Evolutionary conservation across 1,284 basidiomycete genomes (phyloP).

Genomic region (Naganishia sp.): DNA sequence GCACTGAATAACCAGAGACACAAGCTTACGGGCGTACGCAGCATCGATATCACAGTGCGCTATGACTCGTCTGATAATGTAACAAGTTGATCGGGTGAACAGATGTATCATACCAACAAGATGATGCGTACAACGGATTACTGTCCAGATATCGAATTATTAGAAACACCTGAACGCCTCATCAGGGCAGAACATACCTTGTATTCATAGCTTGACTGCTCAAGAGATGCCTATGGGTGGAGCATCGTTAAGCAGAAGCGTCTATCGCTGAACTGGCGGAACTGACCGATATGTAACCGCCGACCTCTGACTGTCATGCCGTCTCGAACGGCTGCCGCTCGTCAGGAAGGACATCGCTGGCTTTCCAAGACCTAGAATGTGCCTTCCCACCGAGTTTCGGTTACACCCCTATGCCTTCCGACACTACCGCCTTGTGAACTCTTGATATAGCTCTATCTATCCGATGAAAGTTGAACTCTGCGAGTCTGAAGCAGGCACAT

Average conservation of each 20-base stretch:
- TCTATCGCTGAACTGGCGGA: neutral
- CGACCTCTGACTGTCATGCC: neutral
- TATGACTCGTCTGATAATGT: slow-evolving; percentile 58
- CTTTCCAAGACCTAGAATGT: too few relatives aligned
- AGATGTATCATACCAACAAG: too few relatives aligned
- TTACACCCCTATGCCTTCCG: too few relatives aligned
- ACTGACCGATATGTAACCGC: slow-evolving; percentile 20
- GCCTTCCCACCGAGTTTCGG: too few relatives aligned
- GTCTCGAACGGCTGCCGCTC: slow-evolving; percentile 3
- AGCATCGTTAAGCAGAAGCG: too few relatives aligned
- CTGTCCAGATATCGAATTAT: slow-evolving; percentile 25
- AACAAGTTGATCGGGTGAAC: neutral
- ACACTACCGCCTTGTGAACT: neutral
- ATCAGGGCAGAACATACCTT: slow-evolving; percentile 37
- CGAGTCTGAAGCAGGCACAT: neutral
- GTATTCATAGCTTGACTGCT: slow-evolving; percentile 48
- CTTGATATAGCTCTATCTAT: neutral
- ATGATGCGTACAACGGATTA: slow-evolving; percentile 29
- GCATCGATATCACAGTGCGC: slow-evolving; percentile 93
- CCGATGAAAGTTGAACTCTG: neutral
- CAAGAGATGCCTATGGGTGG: slow-evolving; percentile 42
- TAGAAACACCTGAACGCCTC: neutral
- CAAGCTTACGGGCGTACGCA: slow-evolving; percentile 67
- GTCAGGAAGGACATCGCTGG: slow-evolving; percentile 10
- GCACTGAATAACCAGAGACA: too few relatives aligned